Percentiles rank a stretch among this genome's conserved stretches.
These are phyloP conservation scores for Ciborinia camelliae DNA, from an alignment of 2,329 filamentous ascomycete species.

Conservation along the genomic window DNA sequence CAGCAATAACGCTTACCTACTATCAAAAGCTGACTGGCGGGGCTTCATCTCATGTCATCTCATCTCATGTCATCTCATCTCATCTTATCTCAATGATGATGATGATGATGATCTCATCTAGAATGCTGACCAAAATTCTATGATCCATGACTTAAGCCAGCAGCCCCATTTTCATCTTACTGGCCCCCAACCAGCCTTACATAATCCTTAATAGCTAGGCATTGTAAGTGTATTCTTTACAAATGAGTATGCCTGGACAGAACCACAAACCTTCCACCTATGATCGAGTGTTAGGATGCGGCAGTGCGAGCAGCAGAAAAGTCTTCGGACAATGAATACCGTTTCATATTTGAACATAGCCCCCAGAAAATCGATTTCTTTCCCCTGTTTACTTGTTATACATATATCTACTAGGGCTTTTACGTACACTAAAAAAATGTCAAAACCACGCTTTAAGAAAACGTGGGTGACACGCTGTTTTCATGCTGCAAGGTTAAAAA, in stretches of 20 bases:
- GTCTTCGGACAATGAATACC: neutral
- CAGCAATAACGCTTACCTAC: neutral
- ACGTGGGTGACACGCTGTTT: conserved; percentile 15
- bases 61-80: conserved; percentile 10
- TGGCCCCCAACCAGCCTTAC: conserved; percentile 1
- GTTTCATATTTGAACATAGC: neutral
- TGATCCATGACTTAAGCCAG: neutral
- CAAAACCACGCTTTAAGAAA: conserved; percentile 3
- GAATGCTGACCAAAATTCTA: neutral
- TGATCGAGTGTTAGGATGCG: neutral
- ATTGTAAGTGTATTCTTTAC: neutral
- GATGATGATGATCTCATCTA: too few species aligned
- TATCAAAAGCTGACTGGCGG: neutral
- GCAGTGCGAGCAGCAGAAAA: neutral
- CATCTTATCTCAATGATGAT: conserved; percentile 17
- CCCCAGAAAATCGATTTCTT: neutral
- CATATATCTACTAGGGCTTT: neutral
- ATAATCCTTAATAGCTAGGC: neutral
- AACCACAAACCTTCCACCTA: neutral
- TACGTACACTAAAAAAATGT: neutral
- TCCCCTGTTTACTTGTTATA: neutral
- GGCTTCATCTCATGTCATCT: conserved; percentile 12
- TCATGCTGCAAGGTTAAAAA: conserved; percentile 1
- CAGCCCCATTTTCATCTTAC: neutral
- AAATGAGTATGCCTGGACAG: too few species aligned